These are phyloP conservation scores for Polyrhizophydium stewartii DNA, from an alignment of 371 early-diverging fungal species.

Conservation along the genomic window DNA sequence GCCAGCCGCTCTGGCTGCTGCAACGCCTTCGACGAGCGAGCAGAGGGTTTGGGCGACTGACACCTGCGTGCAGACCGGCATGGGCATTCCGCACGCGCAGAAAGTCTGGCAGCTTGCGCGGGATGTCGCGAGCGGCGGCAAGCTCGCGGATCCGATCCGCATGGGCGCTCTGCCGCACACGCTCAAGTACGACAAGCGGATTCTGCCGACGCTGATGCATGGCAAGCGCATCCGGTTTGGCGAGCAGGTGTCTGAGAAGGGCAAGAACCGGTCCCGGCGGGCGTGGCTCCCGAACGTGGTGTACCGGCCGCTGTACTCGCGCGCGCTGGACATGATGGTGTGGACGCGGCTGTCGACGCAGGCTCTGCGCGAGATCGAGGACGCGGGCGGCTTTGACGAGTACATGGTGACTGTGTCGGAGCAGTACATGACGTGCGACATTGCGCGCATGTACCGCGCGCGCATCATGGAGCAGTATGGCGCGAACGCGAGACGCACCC, in stretches of 20 bases:
- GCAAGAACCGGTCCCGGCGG: conserved; percentile 24
- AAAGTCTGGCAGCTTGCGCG: conserved; percentile 18
- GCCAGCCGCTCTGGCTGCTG: too few species aligned
- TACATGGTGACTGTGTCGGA: conserved; percentile 28
- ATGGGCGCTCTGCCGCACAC: conserved; percentile 27
- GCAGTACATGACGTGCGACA: conserved; percentile 20
- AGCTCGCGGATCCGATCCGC: conserved; percentile 23
- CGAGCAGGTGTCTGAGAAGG: conserved; percentile 27
- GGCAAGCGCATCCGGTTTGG: conserved; percentile 39
- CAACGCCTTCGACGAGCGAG: too few species aligned
- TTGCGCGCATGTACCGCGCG: conserved; percentile 34
- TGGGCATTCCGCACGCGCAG: conserved; percentile 11
- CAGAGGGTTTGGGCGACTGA: too few species aligned
- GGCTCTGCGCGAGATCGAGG: conserved; percentile 33
- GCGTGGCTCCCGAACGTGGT: conserved; percentile 39
- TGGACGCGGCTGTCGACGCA: conserved; percentile 31
- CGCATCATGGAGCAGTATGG: conserved; percentile 12
- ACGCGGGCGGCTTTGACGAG: conserved; percentile 44
- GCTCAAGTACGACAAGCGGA: conserved; percentile 17
- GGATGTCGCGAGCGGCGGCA: conserved; percentile 23
- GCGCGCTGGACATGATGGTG: conserved; percentile 40
- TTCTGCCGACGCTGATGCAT: conserved; percentile 42
- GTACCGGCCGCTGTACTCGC: conserved; percentile 33
- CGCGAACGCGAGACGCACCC: background rate
- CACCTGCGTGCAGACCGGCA: too few species aligned